A percentile compares a stretch with the other conserved stretches of the same genome.
Conservation (phyloP, 768 basidiomycete genomes). For the Pholiota conissans region DNA sequence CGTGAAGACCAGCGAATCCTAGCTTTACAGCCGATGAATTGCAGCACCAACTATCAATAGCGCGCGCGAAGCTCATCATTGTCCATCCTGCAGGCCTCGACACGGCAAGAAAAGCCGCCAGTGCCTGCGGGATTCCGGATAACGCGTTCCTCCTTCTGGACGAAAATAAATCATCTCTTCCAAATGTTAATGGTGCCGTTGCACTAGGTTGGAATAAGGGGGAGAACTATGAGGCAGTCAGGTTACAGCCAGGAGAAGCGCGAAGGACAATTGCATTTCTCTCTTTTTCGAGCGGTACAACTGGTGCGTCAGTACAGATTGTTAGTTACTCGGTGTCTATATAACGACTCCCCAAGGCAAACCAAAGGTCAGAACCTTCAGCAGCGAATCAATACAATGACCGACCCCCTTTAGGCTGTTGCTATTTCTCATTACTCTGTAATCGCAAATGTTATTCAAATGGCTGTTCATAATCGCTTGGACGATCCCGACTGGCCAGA, state of each 20-base stretch:
- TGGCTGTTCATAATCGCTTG: conserved; percentile 47
- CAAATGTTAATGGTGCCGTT: conserved; percentile 49
- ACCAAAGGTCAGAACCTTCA: conserved; percentile 14
- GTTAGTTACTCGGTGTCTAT: neutral
- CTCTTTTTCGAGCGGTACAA: conserved; percentile 76
- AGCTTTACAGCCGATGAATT: conserved; percentile 58
- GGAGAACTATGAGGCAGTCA: conserved; percentile 43
- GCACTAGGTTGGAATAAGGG: conserved; percentile 34
- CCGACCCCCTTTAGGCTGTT: conserved; percentile 45
- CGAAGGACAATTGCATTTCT: conserved; percentile 65
- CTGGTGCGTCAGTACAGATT: conserved; percentile 41
- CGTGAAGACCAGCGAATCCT: conserved; percentile 59
- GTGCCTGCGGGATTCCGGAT: conserved; percentile 36
- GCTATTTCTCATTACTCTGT: conserved; percentile 65
- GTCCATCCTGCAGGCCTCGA: conserved; percentile 43
- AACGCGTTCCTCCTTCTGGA: conserved; percentile 43
- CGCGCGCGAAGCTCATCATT: conserved; percentile 48
- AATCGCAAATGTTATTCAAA: conserved; percentile 66
- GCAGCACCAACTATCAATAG: conserved; percentile 50
- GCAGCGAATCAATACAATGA: neutral
- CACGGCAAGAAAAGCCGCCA: conserved; percentile 47
- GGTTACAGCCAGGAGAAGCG: conserved; percentile 55
- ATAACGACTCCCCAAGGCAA: conserved; percentile 8
- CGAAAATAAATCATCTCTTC: conserved; percentile 1
- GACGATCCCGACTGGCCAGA: conserved; percentile 39